phyloP scores from a whole-genome alignment of 371 early-diverging fungal species.

The Mortierella sp. region DNA sequence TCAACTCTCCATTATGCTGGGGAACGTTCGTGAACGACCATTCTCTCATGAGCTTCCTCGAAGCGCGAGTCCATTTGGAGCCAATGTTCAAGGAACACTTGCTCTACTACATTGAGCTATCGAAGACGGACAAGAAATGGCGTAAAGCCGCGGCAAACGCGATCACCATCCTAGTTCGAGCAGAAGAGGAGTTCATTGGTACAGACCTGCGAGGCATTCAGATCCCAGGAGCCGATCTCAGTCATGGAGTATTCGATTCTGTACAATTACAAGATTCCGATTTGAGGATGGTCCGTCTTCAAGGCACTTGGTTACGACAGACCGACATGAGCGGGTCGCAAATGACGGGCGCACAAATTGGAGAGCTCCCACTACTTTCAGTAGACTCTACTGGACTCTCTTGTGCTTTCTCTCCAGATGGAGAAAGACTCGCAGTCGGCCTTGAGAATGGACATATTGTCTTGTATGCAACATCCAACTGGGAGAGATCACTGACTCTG shows the following conservation, averaged over 20 bases:
- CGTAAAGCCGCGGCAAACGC: conserved; percentile 11
- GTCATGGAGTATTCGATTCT: conserved; percentile 8
- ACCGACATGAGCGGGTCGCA: neutral
- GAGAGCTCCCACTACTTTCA: neutral
- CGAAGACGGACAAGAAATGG: neutral
- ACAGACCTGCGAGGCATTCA: conserved; percentile 7
- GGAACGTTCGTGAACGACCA: conserved; percentile 9
- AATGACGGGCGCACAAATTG: conserved; percentile 1
- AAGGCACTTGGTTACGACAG: conserved; percentile 2
- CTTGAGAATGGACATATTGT: neutral
- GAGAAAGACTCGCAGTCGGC: neutral
- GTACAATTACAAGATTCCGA: conserved; percentile 3
- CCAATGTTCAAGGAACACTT: conserved; percentile 1
- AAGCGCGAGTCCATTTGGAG: conserved; percentile 4
- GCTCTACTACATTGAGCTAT: neutral
- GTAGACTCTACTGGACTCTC: neutral
- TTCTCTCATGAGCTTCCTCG: conserved; percentile 9
- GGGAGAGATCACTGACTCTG: neutral
- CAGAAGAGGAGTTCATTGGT: conserved; percentile 1
- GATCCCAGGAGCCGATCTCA: conserved; percentile 10
- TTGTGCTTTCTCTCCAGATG: neutral
- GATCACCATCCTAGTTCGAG: conserved; percentile 13
- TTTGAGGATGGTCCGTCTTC: neutral
- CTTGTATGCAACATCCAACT: conserved; percentile 1
- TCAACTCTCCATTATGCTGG: conserved; percentile 7